Evolutionary conservation across 2,329 filamentous ascomycete genomes (phyloP), one percentile per base, ranked within the genome.

Genomic region (Dothistroma septosporum): DNA sequence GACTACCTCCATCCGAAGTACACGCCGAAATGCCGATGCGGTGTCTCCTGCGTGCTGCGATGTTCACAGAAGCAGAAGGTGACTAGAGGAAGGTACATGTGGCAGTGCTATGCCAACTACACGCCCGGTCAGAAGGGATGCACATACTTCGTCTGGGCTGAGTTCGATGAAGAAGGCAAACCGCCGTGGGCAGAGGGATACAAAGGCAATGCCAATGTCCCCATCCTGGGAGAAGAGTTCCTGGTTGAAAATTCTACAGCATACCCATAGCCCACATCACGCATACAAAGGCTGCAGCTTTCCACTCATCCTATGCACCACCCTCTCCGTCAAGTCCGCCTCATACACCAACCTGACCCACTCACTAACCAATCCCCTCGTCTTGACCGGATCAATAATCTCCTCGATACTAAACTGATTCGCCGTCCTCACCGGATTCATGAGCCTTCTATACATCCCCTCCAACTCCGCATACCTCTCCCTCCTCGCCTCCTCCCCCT

Each of bases 61-160:
- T 92, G 91, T 46, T 91, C 92, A 16, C 91, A 92, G 76, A 86
- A 82, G 70, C 92, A 89, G 76, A 86, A 83, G 67, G 88, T 89
- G 66, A 93, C 86, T 57, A 81, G 85, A 66, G 92, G 93, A 0
- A 82, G 82, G 68, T 96, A 97, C 73, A 94, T 95, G 76, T 96
- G 92, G 91, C 94, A 93, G 89, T 97, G 94, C 70, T 85, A 96
- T 76, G 85, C 86, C 0, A 86, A 87, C 7, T 90, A 87, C 69
- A 82, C 87, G 1, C 87, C 88, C 0, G 88, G 84, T 0, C 52
- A 87, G 82, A 76, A 80, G 57, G 77, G 78, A 6, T 96, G 92
- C 70, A 79, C 82, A 0, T 94, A 88, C 70, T 96, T 96, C 68
- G 82, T 89, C 63, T 96, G 92, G 92, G 91, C 89, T 0, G 83